A percentile compares a stretch with the other conserved stretches of the same genome.
Evolutionary conservation across 306 rosid genomes (phyloP).

Genomic region (Rubus parviflorus): DNA sequence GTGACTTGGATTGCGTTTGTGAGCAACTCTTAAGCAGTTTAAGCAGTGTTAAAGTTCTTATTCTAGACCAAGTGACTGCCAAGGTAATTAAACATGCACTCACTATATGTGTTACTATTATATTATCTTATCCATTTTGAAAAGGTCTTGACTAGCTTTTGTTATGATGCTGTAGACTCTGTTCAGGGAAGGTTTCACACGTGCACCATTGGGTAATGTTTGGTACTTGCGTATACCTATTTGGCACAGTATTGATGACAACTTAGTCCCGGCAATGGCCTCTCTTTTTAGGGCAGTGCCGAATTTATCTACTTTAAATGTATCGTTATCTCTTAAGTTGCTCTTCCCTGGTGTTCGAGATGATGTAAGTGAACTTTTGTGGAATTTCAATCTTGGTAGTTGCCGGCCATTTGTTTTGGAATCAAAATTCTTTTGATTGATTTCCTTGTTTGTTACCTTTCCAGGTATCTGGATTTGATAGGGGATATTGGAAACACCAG

Average conservation of each 20-base stretch:
- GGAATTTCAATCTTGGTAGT: too few relatives aligned
- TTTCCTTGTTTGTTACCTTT: too few relatives aligned
- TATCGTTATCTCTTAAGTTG: not conserved
- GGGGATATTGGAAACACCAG: too few relatives aligned
- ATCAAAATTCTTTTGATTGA: too few relatives aligned
- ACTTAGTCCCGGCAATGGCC: not conserved
- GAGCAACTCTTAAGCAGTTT: not conserved
- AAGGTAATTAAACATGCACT: too few relatives aligned
- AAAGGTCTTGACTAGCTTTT: too few relatives aligned
- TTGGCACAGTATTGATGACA: not conserved
- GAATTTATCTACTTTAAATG: not conserved
- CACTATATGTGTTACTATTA: too few relatives aligned
- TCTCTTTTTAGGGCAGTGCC: not conserved
- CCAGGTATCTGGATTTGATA: too few relatives aligned
- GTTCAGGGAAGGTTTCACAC: not conserved
- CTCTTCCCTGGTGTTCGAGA: not conserved
- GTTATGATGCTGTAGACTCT: too few relatives aligned
- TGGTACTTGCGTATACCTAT: not conserved
- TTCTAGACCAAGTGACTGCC: not conserved
- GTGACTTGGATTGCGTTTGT: not conserved
- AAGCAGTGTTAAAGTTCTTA: not conserved
- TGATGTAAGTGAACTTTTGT: too few relatives aligned
- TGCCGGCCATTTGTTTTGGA: too few relatives aligned
- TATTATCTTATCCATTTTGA: too few relatives aligned
- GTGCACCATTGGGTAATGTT: not conserved